phyloP scores from a whole-genome alignment of 2,329 filamentous ascomycete species.

The Apiospora hydei region DNA sequence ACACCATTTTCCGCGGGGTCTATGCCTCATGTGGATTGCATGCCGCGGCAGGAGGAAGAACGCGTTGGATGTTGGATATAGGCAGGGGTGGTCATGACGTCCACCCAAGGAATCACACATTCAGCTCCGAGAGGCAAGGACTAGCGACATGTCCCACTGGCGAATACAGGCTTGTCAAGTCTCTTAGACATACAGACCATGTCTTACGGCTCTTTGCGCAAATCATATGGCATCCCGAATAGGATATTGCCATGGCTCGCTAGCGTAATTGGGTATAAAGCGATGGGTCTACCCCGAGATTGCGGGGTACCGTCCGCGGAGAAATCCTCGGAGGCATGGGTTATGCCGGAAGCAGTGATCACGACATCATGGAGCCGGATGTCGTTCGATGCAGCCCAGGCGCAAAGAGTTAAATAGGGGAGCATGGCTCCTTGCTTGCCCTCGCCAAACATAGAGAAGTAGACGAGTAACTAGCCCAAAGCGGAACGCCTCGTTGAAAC shows the following conservation, averaged over 20 bases:
- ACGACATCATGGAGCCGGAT: constrained; percentile 28
- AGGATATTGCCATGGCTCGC: constrained; percentile 23
- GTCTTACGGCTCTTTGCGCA: background rate
- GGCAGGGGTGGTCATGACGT: background rate
- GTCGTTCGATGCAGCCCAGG: constrained; percentile 25
- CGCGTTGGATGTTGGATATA: background rate
- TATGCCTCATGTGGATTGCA: background rate
- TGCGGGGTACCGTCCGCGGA: constrained; percentile 27
- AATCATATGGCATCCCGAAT: background rate
- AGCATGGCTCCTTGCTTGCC: constrained; percentile 18
- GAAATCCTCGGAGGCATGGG: constrained; percentile 29
- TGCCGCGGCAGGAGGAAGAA: background rate
- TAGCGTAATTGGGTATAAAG: constrained; percentile 24
- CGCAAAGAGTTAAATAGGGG: constrained; percentile 19
- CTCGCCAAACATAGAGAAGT: background rate
- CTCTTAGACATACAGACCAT: background rate
- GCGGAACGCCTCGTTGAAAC: constrained; percentile 6
- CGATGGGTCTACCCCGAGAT: constrained; percentile 20
- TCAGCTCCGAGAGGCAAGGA: background rate
- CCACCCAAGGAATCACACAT: background rate
- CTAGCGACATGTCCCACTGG: constrained; percentile 3
- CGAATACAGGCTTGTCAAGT: background rate
- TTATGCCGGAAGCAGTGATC: constrained; percentile 19
- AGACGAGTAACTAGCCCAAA: constrained; percentile 26
- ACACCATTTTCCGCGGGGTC: background rate